Evolutionary conservation across 805 yeast species (phyloP), one percentile per base, ranked within the genome.

Genomic region (Candida suzukii): DNA sequence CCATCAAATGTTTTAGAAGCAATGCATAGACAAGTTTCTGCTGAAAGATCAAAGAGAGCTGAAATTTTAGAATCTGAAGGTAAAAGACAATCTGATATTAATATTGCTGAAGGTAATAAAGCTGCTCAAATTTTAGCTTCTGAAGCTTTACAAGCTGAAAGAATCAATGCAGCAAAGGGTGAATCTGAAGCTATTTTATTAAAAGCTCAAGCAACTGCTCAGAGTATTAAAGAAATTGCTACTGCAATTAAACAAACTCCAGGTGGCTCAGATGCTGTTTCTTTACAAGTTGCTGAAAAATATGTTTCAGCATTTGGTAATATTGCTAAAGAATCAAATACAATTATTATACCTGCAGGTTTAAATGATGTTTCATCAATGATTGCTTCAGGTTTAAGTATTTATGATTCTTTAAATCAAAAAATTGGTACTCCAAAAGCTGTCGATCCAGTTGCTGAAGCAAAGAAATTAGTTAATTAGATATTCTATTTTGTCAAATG

Each of bases 11-110:
- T 86, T 11, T 74, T 86, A 52, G 90, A 83, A 53, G 93, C 95
- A 22, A 87, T 86, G 95, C 95, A 86, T 62, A 76, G 91, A 57
- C 95, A 84, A 61, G 95, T 87, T 20, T 74, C 83, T 44, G 93
- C 95, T 35, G 95, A 87, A 61, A 70, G 95, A 51, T 79, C 88
- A 39, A 87, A 87, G 59, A 70, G 95, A 46, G 95, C 95, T 2
- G 91, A 86, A 60, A 86, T 86, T 49, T 71, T 86, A 56, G 95
- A 86, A 54, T 78, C 88, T 35, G 95, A 86, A 64, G 95, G 95
- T 61, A 76, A 74, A 41, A 74, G 88, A 57, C 88, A 83, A 56
- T 70, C 87, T 28, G 82, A 76, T 38, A 86, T 87, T 58, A 87
- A 87, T 57, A 78, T 81, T 46, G 88, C 93, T 42, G 95, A 86